Base-by-base conservation (phyloP, 2,329 filamentous ascomycete species). In the Cladosporium sp. region DNA sequence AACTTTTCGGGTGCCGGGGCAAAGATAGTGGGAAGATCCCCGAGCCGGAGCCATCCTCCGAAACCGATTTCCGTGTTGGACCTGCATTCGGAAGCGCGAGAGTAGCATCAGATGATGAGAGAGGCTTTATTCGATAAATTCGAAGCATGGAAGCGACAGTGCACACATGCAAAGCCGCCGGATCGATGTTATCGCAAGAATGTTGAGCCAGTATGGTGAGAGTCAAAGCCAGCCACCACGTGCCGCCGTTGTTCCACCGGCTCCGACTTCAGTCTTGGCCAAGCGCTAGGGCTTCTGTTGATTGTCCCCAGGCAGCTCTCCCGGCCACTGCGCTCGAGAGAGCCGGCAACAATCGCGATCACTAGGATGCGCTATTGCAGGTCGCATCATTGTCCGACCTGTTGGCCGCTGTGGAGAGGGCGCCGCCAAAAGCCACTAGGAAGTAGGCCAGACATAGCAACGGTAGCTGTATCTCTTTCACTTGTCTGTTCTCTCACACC, bases 301-400 rank as follows among this genome's bases (percentile, higher is more conserved):
- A 43, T 43, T 43, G 18, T 43, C 48, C 35, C 22, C 22, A 28
- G 22, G 22, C 31, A 50, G 28, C 32, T 18, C 38, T 42, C 46
- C 46, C 38, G 38, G 46, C 38, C 46, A 49, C 46, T 32, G 46
- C 48, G 14, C 22, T 49, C 13, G 48, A 50, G 43, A 40, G 48
- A 50, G 43, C 33, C 43, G 40, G 40, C 48, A 38, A 50, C 40
- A 43, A 50, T 50, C 48, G 35, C 48, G 48, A 50, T 50, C 19
- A 7, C 41, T 22, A 19, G 43, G 9, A 19, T 11, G 43, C 48
- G 48, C 48, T 50, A 50, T 43, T 50, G 28, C 40, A 43, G 37
- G 34, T 43, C 16, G 40, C 48, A 50, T 35, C 32, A n/a, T 28
- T 28, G 22, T 50, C 46, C 38, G 46, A 50, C 40, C 38, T 28